Percentiles rank a stretch among this genome's conserved stretches.
These are phyloP conservation scores for Hygrophoropsis aurantiaca DNA, from an alignment of 768 basidiomycete species.

Conservation along the genomic window DNA sequence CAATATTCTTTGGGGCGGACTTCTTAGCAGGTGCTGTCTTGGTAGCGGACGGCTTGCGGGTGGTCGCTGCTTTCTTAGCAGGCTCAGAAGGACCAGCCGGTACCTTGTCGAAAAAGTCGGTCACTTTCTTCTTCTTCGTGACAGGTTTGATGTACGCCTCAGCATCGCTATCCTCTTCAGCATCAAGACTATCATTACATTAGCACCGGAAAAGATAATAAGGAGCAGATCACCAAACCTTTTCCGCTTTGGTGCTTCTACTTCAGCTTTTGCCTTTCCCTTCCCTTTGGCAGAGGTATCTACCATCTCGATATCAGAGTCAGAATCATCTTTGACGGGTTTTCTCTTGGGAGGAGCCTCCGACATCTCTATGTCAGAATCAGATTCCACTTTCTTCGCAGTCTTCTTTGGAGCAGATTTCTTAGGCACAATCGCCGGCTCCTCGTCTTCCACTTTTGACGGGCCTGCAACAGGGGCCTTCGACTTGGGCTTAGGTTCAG, in stretches of 20 bases:
- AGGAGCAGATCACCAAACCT: conserved; percentile 43
- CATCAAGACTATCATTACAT: conserved; percentile 27
- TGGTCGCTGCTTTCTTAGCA: conserved; percentile 38
- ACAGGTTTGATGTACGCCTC: conserved; percentile 41
- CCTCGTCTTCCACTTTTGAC: conserved; percentile 47
- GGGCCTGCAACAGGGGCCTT: conserved; percentile 33
- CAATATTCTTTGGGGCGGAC: conserved; percentile 36
- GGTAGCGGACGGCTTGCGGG: conserved; percentile 55
- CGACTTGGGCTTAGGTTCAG: conserved; percentile 23
- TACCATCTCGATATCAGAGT: conserved; percentile 36
- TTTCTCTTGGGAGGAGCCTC: conserved; percentile 17
- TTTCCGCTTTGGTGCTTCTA: conserved; percentile 58
- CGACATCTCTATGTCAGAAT: conserved; percentile 38
- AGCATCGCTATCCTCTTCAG: conserved; percentile 41
- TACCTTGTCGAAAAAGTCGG: conserved; percentile 62
- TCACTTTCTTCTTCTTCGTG: conserved; percentile 57
- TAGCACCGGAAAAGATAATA: conserved; percentile 2
- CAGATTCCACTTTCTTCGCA: conserved; percentile 34
- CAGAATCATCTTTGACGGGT: conserved; percentile 32
- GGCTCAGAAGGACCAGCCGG: conserved; percentile 30
- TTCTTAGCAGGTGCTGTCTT: conserved; percentile 62
- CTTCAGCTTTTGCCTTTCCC: conserved; percentile 40
- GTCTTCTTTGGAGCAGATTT: conserved; percentile 29
- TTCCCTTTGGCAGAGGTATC: conserved; percentile 39
- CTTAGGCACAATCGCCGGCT: too few species aligned